Percentiles rank a stretch among this genome's conserved stretches.
Evolutionary conservation across 805 yeast species (phyloP).

Genomic region (Hanseniaspora guilliermondii): DNA sequence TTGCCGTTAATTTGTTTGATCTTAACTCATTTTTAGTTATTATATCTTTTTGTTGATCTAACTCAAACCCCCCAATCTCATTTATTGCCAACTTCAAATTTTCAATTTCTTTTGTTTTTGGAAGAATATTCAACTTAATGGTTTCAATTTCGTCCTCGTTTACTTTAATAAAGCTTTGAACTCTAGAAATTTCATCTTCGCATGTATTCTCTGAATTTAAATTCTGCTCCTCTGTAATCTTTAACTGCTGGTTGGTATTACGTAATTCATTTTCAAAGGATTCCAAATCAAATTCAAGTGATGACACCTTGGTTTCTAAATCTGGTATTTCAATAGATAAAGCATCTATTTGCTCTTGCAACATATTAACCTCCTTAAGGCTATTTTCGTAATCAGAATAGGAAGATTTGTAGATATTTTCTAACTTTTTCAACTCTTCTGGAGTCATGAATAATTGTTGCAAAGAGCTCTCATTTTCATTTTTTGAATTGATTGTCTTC

Average conservation of each 20-base stretch:
- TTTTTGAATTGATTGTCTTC: constrained; percentile 27
- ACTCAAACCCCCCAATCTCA: constrained; percentile 81
- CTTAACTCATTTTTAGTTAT: constrained; percentile 64
- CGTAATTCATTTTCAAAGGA: constrained; percentile 26
- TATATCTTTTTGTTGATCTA: constrained; percentile 66
- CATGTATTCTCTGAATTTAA: constrained; percentile 25
- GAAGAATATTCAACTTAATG: constrained; percentile 39
- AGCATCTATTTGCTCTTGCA: constrained; percentile 45
- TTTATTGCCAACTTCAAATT: constrained; percentile 62
- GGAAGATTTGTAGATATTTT: constrained; percentile 37
- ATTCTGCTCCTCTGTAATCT: constrained; percentile 29
- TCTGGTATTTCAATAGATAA: constrained; percentile 59
- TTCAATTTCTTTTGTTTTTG: constrained; percentile 38
- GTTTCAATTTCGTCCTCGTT: constrained; percentile 31
- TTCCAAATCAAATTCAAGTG: constrained; percentile 42
- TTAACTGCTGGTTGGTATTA: constrained; percentile 42
- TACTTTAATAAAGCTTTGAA: constrained; percentile 17
- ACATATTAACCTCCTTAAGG: constrained; percentile 41
- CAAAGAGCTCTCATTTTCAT: constrained; percentile 23
- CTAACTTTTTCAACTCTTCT: constrained; percentile 44
- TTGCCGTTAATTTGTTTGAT: constrained; percentile 46
- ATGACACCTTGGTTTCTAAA: constrained; percentile 48
- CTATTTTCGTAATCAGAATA: constrained; percentile 44
- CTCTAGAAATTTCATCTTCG: constrained; percentile 14
- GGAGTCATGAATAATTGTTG: constrained; percentile 33